phyloP scores from a whole-genome alignment of 257 asterid genomes.

The Ajuga chamaepitys region DNA sequence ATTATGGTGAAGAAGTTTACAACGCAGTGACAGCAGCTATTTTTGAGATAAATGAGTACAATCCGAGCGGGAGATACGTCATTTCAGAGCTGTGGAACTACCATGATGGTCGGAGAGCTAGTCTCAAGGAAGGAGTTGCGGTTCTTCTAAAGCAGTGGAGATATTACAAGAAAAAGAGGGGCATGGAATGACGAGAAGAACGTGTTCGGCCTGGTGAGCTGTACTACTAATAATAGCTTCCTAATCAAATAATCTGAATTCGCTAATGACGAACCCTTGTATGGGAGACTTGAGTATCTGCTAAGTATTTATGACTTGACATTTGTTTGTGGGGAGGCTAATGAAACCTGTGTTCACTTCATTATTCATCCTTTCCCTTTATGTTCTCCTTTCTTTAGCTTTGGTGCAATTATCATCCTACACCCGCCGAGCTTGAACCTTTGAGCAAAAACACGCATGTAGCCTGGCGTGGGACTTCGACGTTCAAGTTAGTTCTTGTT shows the following conservation, averaged over 20 bases:
- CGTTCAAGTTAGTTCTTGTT: too few species aligned
- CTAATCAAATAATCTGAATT: conserved; percentile 11
- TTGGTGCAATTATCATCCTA: too few species aligned
- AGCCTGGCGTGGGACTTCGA: too few species aligned
- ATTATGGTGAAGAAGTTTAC: conserved; percentile 39
- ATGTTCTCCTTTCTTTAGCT: background rate
- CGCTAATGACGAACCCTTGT: conserved; percentile 19
- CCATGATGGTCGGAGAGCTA: conserved; percentile 47
- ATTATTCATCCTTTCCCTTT: background rate
- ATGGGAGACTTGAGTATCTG: background rate
- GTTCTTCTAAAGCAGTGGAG: conserved; percentile 48
- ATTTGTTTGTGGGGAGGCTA: background rate
- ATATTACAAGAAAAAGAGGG: conserved; percentile 14
- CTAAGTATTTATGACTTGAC: too few species aligned
- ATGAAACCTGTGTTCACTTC: background rate
- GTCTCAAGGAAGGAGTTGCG: conserved; percentile 51
- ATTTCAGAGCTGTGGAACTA: conserved; percentile 75
- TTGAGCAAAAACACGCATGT: too few species aligned
- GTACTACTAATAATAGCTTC: background rate
- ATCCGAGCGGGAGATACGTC: conserved; percentile 61
- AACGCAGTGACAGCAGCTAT: conserved; percentile 58
- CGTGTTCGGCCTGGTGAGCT: background rate
- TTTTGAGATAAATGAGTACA: conserved; percentile 58
- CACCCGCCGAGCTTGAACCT: too few species aligned
- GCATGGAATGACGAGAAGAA: conserved; percentile 3